phyloP scores from a whole-genome alignment of 176 grass and related monocot species.

The Alloteropsis semialata region DNA sequence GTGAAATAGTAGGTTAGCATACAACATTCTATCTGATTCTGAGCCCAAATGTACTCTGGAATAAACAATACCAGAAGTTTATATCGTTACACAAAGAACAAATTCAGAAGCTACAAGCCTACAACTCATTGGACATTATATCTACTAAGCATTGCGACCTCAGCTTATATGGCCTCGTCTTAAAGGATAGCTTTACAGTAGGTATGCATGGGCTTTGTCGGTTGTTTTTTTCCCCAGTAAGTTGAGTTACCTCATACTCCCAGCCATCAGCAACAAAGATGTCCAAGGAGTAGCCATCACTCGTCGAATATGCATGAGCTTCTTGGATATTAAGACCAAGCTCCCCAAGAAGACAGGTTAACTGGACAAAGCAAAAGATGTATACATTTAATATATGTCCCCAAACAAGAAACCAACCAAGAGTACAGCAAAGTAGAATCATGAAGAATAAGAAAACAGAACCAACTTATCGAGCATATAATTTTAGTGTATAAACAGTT shows the following conservation, averaged over 20 bases:
- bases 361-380: constrained; percentile 28
- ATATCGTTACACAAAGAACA: neutral
- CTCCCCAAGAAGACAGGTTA: constrained; percentile 65
- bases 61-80: neutral
- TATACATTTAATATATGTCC: neutral
- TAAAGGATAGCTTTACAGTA: neutral
- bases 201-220: neutral
- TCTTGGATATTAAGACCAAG: constrained; percentile 80
- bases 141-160: neutral
- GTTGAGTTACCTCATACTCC: constrained; percentile 47
- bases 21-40: neutral
- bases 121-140: neutral
- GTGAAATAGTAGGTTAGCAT: neutral
- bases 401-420: constrained; percentile 6
- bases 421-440: neutral
- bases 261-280: constrained; percentile 85
- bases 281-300: constrained; percentile 70
- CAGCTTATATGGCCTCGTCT: neutral
- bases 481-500: neutral
- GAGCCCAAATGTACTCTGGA: neutral
- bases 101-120: neutral
- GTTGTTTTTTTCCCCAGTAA: neutral
- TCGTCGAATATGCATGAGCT: constrained; percentile 76
- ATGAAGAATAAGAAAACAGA: neutral
- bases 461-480: neutral